These are phyloP conservation scores for Yamadazyma sp. DNA, from an alignment of 805 yeast species.

Conservation along the genomic window DNA sequence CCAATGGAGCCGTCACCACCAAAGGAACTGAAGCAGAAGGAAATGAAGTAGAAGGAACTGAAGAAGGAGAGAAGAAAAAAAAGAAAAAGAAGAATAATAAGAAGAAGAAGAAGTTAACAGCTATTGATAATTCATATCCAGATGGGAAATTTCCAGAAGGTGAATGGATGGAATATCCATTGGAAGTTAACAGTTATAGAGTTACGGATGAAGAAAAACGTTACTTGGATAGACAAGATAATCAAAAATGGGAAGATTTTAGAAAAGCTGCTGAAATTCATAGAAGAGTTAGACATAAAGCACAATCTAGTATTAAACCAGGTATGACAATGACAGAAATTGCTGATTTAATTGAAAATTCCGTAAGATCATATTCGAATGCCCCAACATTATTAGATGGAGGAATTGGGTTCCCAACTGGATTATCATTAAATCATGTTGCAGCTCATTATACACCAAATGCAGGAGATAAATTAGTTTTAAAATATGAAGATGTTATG, in stretches of 20 bases:
- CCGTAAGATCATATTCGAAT: slow-evolving; percentile 70
- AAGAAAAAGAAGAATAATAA: slow-evolving; percentile 47
- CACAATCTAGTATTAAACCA: slow-evolving; percentile 72
- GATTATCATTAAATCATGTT: slow-evolving; percentile 84
- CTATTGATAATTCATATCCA: slow-evolving; percentile 66
- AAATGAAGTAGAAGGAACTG: not conserved
- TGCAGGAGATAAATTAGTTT: slow-evolving; percentile 82
- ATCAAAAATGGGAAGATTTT: slow-evolving; percentile 75
- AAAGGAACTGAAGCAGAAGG: slow-evolving; percentile 8
- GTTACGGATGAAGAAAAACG: slow-evolving; percentile 85
- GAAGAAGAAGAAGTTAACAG: slow-evolving; percentile 53
- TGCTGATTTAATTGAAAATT: slow-evolving; percentile 84
- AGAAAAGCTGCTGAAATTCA: slow-evolving; percentile 97
- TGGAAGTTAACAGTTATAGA: slow-evolving; percentile 62
- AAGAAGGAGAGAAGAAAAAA: slow-evolving; percentile 8
- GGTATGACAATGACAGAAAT: slow-evolving; percentile 91
- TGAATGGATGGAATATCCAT: slow-evolving; percentile 75
- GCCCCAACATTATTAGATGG: slow-evolving; percentile 63
- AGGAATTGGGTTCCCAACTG: slow-evolving; percentile 99
- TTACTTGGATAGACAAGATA: slow-evolving; percentile 63
- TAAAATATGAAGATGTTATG: slow-evolving; percentile 87
- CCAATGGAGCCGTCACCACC: slow-evolving; percentile 9
- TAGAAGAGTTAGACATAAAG: slow-evolving; percentile 81
- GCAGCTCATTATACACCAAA: slow-evolving; percentile 99
- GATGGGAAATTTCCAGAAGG: slow-evolving; percentile 82